Evolutionary conservation across 1,139 yeast genomes (phyloP).

Genomic region (Suhomyces maxii): DNA sequence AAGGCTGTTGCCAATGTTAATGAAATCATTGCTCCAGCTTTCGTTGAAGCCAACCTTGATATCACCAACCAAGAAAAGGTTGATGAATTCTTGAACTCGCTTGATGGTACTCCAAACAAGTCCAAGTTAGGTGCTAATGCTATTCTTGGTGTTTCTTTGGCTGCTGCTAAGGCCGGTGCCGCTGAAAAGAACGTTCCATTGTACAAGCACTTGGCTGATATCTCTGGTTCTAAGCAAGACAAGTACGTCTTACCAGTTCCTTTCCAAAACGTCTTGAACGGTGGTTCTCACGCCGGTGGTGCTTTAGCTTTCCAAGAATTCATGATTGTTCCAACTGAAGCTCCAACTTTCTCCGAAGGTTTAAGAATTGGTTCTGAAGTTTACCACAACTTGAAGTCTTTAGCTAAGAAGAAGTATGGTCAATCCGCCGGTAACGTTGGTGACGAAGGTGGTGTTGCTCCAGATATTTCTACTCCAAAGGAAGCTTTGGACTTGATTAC

Average conservation of each 20-base stretch:
- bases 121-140: constrained; percentile 95
- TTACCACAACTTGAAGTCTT: constrained; percentile 88
- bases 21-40: constrained; percentile 84
- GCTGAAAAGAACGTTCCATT: constrained; percentile 86
- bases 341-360: constrained; percentile 86
- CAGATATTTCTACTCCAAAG: constrained; percentile 86
- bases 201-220: constrained; percentile 78
- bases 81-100: constrained; percentile 72
- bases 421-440: constrained; percentile 98
- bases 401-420: constrained; percentile 92
- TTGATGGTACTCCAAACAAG: constrained; percentile 95
- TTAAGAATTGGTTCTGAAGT: constrained; percentile 95
- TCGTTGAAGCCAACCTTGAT: constrained; percentile 69
- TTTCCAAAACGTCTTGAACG: constrained; percentile 95
- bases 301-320: constrained; percentile 97
- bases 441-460: constrained; percentile 99
- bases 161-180: constrained; percentile 93
- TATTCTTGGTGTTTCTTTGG: constrained; percentile 90
- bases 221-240: constrained; percentile 52
- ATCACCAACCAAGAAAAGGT: constrained; percentile 76
- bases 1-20: constrained; percentile 93
- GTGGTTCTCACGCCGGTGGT: constrained; percentile 99
- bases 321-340: constrained; percentile 94
- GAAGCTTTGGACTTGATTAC: constrained; percentile 93
- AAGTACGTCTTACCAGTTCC: constrained; percentile 92